Base-by-base conservation (phyloP, 495 filamentous ascomycete genomes). In the Immersiella caudata region DNA sequence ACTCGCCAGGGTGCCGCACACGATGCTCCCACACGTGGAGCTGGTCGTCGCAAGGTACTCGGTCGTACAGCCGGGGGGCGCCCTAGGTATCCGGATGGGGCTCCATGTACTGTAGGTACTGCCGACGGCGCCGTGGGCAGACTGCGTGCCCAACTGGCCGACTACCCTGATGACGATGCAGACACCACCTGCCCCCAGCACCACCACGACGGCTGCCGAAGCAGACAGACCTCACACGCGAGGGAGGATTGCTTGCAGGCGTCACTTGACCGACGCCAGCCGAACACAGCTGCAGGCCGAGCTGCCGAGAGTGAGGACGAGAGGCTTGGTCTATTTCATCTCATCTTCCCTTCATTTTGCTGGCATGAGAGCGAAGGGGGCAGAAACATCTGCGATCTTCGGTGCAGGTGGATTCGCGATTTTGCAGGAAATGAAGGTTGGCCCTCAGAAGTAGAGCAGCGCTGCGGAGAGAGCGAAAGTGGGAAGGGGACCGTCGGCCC, bases 401-500 rank as follows among this genome's bases (percentile, higher is more conserved):
- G 56, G 56, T 33, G 56, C 56, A 59, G 22, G 56, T 27, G 24
- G 56, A 27, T 59, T 22, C 26, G 18, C 24, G 26, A 50, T 24
- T 46, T n/a, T 21, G 60, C 36, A 50, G 26, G 35, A 62, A 50
- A 62, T 62, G 60, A 62, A 33, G 29, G 29, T 33, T 33, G 29
- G 29, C 4, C 29, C 29, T 33, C 29, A 33, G 29, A 4, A n/a
- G n/a, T n/a, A n/a, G 35, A n/a, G 56, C 50, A 14, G 18, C n/a
- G 35, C 60, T 52, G 55, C 36, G 65, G 26, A 54, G 52, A 36
- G 64, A 66, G 64, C 65, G 59, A 59, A 64, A 57, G 46, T 68
- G 70, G 70, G 61, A 74, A 64, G 62, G 61, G 74, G 73, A 65
- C 74, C 72, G 74, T 71, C 72, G 74, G 74, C 72, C 70, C 74